Percentiles rank a stretch among this genome's conserved stretches.
Conservation (phyloP, 345 rosid genomes). For the Corchorus olitorius region DNA sequence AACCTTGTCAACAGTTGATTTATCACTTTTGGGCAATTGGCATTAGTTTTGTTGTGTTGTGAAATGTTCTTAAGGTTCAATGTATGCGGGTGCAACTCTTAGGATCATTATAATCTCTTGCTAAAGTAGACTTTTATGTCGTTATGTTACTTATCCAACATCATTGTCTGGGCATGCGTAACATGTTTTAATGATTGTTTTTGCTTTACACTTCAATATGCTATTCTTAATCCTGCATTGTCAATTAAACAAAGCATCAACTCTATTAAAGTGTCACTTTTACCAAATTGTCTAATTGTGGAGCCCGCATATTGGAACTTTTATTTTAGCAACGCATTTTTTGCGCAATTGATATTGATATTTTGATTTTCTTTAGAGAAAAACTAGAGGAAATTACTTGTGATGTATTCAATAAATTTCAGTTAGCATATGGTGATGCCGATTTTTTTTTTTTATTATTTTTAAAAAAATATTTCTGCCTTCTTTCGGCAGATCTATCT, state of each 20-base stretch:
- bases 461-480: neutral
- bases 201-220: slow-evolving; percentile 39
- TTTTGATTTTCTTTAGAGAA: slow-evolving; percentile 9
- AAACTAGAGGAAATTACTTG: neutral
- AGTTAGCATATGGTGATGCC: neutral
- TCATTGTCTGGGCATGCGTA: slow-evolving; percentile 54
- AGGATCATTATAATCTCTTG: slow-evolving; percentile 30
- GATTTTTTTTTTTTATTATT: neutral
- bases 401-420: slow-evolving; percentile 1
- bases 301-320: slow-evolving; percentile 40
- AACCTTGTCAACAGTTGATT: slow-evolving; percentile 8
- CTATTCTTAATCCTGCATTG: slow-evolving; percentile 29
- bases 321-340: slow-evolving; percentile 14
- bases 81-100: slow-evolving; percentile 29
- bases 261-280: slow-evolving; percentile 25
- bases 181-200: slow-evolving; percentile 43
- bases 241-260: slow-evolving; percentile 32
- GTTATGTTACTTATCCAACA: slow-evolving; percentile 26
- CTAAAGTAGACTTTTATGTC: slow-evolving; percentile 36
- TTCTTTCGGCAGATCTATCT: neutral
- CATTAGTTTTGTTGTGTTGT: neutral
- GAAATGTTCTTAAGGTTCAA: slow-evolving; percentile 30
- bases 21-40: neutral
- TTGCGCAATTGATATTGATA: neutral
- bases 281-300: slow-evolving; percentile 30